A percentile compares a stretch with the other conserved stretches of the same genome.
These are phyloP conservation scores for Paraphaeosphaeria sporulosa DNA, from an alignment of 2,329 filamentous ascomycete species.

Conservation along the genomic window DNA sequence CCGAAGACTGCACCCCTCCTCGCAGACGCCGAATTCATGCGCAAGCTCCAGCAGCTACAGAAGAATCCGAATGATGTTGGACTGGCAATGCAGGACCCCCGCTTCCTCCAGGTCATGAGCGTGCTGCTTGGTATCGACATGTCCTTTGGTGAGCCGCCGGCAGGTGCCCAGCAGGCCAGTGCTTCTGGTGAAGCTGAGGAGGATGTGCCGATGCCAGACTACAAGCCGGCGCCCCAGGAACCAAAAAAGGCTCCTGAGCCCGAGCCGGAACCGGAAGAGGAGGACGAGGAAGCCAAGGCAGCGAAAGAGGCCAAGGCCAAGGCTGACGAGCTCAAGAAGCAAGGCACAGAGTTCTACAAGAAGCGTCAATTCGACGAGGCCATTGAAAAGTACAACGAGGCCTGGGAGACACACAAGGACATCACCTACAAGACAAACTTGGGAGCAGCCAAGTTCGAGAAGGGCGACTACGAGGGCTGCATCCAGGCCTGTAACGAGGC, in stretches of 20 bases:
- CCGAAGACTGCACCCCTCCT: conserved; percentile 89
- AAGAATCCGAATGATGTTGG: conserved; percentile 81
- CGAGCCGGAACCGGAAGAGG: conserved; percentile 69
- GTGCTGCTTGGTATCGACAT: conserved; percentile 95
- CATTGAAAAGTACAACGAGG: conserved; percentile 92
- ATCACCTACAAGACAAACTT: conserved; percentile 98
- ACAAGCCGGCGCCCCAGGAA: conserved; percentile 61
- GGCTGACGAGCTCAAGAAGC: conserved; percentile 91
- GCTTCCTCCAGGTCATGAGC: conserved; percentile 92
- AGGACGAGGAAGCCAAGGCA: conserved; percentile 83
- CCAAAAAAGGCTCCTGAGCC: conserved; percentile 57
- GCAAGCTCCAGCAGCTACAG: conserved; percentile 82
- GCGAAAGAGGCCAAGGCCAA: conserved; percentile 92
- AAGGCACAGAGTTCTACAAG: conserved; percentile 97
- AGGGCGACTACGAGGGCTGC: conserved; percentile 88
- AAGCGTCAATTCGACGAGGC: conserved; percentile 96
- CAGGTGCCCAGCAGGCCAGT: conserved; percentile 51
- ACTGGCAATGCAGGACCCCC: conserved; percentile 84
- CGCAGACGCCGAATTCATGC: conserved; percentile 86
- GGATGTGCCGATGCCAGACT: conserved; percentile 81
- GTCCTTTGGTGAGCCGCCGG: conserved; percentile 68
- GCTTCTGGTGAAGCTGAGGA: conserved; percentile 65
- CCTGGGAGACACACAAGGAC: conserved; percentile 94
- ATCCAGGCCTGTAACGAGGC: conserved; percentile 89
- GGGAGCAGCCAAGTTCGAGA: conserved; percentile 92